These are phyloP conservation scores for Neurospora sp. DNA, from an alignment of 495 filamentous ascomycete species.

Conservation along the genomic window DNA sequence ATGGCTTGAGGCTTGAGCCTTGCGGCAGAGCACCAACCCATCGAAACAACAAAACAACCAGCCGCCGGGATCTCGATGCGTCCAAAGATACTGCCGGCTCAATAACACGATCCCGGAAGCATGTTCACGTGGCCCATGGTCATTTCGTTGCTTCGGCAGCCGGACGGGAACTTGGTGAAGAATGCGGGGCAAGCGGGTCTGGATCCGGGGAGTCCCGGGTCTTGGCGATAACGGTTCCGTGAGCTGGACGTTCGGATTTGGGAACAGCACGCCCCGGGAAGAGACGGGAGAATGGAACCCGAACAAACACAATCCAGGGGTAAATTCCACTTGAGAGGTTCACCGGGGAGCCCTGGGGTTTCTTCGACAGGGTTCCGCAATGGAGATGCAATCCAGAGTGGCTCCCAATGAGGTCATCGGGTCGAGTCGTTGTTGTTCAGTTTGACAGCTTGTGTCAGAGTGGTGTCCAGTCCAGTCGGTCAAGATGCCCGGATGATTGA, in stretches of 20 bases:
- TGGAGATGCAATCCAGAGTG: neutral
- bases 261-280: neutral
- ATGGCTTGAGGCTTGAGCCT: neutral
- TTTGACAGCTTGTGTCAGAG: neutral
- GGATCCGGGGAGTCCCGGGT: neutral
- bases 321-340: neutral
- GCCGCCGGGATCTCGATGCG: neutral
- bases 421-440: neutral
- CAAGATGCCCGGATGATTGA: neutral
- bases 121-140: neutral
- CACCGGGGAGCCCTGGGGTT: neutral
- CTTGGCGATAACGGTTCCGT: neutral
- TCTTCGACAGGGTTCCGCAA: neutral
- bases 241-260: neutral
- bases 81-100: neutral
- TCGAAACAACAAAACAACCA: neutral
- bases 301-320: neutral
- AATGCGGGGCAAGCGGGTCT: neutral
- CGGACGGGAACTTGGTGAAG: neutral
- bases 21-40: neutral
- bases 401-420: neutral
- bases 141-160: neutral
- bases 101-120: neutral
- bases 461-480: neutral
- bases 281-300: neutral